Conservation (phyloP, 345 rosid genomes). For the Pugionium dolabratum region DNA sequence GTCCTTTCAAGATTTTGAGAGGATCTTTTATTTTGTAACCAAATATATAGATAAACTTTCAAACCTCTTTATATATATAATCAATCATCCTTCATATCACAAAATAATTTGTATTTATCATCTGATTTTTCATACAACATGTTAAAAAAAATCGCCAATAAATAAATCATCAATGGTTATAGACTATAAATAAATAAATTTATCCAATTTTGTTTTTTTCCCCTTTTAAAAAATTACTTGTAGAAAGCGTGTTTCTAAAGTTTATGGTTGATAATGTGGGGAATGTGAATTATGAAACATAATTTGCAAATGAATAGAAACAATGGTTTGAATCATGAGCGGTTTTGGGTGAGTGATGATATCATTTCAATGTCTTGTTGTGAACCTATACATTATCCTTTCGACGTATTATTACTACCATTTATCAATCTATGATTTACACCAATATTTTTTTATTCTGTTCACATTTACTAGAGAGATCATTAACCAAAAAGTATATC, state of each 20-base stretch:
- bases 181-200: background rate
- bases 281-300: slow-evolving; percentile 34
- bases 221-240: background rate
- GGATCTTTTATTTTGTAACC: slow-evolving; percentile 17
- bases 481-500: background rate
- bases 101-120: background rate
- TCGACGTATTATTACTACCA: slow-evolving; percentile 7
- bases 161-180: background rate
- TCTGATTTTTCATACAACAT: background rate
- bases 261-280: slow-evolving; percentile 21
- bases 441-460: background rate
- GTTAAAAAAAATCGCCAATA: background rate
- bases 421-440: slow-evolving; percentile 1
- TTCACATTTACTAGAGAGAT: slow-evolving; percentile 20
- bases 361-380: slow-evolving; percentile 32
- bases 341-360: slow-evolving; percentile 25
- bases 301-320: slow-evolving; percentile 37
- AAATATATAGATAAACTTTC: background rate
- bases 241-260: slow-evolving; percentile 30
- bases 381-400: slow-evolving; percentile 27
- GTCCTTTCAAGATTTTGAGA: slow-evolving; percentile 41
- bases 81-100: background rate
- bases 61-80: background rate
- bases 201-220: background rate
- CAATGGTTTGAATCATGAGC: slow-evolving; percentile 27